These are phyloP conservation scores for Phytophthora ramorum DNA, from an alignment of 352 stramenopile genomes.

Conservation along the genomic window DNA sequence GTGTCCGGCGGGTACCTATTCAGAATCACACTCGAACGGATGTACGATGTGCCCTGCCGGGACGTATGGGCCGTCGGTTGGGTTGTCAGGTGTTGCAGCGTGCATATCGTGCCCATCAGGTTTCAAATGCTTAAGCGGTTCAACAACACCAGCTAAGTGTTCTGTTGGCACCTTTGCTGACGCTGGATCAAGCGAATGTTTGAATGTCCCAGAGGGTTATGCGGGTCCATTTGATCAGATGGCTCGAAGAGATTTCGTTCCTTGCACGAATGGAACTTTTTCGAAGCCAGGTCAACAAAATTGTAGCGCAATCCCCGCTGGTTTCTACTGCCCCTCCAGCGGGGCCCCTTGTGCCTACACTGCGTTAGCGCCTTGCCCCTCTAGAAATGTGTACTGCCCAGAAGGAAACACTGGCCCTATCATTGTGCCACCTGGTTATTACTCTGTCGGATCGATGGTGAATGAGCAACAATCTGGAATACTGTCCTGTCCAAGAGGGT, in stretches of 20 bases:
- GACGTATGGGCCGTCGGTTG: conserved; percentile 52
- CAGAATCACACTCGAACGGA: conserved; percentile 32
- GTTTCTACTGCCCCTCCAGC: conserved; percentile 48
- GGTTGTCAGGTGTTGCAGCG: conserved; percentile 21
- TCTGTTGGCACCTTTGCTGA: conserved; percentile 47
- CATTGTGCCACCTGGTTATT: conserved; percentile 51
- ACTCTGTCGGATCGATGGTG: conserved; percentile 42
- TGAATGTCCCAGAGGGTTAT: conserved; percentile 55
- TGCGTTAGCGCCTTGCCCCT: conserved; percentile 46
- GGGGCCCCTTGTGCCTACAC: conserved; percentile 41
- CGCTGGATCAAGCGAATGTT: conserved; percentile 36
- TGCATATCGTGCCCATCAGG: conserved; percentile 57
- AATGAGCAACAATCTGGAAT: conserved; percentile 41
- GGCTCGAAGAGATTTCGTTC: conserved; percentile 36
- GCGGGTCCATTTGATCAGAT: conserved; percentile 36
- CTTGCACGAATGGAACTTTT: conserved; percentile 60
- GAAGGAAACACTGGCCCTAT: conserved; percentile 44
- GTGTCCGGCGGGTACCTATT: conserved; percentile 54
- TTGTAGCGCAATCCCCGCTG: conserved; percentile 49
- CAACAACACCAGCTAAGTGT: conserved; percentile 36
- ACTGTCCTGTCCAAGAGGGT: conserved; percentile 52
- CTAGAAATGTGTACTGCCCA: conserved; percentile 53
- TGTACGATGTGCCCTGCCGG: conserved; percentile 50
- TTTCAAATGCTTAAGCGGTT: conserved; percentile 43
- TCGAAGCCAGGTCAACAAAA: conserved; percentile 56